Percentiles rank a stretch among this genome's conserved stretches.
Evolutionary conservation across 306 rosid genomes (phyloP).

Genomic region (Medicago arabica): DNA sequence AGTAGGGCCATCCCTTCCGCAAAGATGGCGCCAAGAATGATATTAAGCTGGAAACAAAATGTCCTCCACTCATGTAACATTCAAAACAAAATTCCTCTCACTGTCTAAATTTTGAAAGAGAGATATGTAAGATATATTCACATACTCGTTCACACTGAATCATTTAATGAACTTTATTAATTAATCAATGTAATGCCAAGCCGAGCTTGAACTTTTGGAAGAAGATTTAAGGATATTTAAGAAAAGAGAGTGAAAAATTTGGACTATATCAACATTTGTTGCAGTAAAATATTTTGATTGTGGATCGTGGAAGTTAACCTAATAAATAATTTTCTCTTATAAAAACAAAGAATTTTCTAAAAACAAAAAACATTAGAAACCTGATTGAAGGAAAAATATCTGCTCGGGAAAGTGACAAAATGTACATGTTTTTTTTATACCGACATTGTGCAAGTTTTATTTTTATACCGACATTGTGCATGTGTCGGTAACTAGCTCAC

Average conservation of each 20-base stretch:
- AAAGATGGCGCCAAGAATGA: conserved; percentile 16
- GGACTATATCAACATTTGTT: too few species aligned
- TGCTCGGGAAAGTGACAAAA: neutral
- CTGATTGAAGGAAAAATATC: neutral
- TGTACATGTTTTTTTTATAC: neutral
- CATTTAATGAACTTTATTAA: neutral
- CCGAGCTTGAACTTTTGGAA: neutral
- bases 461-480: neutral
- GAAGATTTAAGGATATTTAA: too few species aligned
- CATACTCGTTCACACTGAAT: neutral
- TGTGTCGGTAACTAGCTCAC: neutral
- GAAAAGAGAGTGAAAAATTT: too few species aligned
- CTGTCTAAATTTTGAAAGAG: conserved; percentile 35
- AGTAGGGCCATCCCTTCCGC: neutral
- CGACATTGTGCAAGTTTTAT: neutral
- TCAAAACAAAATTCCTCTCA: conserved; percentile 51
- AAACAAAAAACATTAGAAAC: too few species aligned
- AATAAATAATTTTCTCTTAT: neutral
- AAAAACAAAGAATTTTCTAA: too few species aligned
- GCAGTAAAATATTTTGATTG: neutral
- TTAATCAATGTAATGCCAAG: too few species aligned
- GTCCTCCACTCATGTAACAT: conserved; percentile 58
- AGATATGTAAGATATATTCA: conserved; percentile 30
- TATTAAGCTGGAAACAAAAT: conserved; percentile 27
- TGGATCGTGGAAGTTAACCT: neutral